These are phyloP conservation scores for Pulveroboletus sp. DNA, from an alignment of 768 basidiomycete species.

Conservation along the genomic window DNA sequence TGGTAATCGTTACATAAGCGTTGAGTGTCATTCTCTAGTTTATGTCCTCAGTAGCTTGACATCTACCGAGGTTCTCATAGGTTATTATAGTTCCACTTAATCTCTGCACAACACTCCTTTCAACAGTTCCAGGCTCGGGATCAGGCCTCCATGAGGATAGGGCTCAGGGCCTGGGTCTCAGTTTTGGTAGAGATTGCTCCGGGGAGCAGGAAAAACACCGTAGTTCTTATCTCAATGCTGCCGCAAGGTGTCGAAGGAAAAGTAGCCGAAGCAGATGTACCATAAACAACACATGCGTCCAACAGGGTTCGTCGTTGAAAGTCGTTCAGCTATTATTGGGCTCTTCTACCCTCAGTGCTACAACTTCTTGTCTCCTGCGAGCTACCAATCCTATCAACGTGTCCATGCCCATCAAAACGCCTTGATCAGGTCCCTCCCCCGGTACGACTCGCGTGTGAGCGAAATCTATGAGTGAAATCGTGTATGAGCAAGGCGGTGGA, in stretches of 20 bases:
- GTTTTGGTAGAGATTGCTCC: no score
- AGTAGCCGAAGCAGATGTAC: background rate
- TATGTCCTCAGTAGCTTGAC: no score
- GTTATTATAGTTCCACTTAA: no score
- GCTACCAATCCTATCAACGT: constrained; percentile 61
- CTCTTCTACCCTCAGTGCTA: background rate
- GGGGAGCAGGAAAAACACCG: background rate
- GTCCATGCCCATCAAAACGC: constrained; percentile 69
- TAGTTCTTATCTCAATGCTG: background rate
- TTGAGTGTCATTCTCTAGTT: no score
- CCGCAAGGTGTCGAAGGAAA: background rate
- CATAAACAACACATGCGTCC: background rate
- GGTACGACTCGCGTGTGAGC: constrained; percentile 73
- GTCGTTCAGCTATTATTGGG: background rate
- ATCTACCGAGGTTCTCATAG: no score
- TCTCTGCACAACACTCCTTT: no score
- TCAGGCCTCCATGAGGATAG: no score
- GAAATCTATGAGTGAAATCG: constrained; percentile 88
- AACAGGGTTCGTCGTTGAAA: background rate
- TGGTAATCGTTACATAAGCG: no score
- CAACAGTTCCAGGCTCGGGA: no score
- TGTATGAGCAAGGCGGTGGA: constrained; percentile 32
- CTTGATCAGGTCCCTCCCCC: constrained; percentile 73
- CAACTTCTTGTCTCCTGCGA: constrained; percentile 46
- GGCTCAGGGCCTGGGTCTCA: no score